Conservation (phyloP, 2,329 filamentous ascomycete genomes). For the Colletotrichum graminicola region DNA sequence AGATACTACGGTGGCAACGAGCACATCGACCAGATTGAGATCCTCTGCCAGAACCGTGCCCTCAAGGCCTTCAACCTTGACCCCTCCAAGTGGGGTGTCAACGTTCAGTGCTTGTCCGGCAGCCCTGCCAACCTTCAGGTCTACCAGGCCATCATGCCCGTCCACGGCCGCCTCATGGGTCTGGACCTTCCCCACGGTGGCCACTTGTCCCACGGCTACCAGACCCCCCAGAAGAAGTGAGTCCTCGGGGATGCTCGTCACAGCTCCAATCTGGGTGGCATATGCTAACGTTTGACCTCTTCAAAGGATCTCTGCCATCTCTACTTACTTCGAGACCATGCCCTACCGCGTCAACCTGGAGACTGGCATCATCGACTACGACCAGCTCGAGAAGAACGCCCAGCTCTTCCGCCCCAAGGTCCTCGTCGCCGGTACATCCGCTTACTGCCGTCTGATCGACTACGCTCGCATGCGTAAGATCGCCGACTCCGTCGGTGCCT, state of each 20-base stretch:
- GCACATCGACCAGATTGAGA: constrained; percentile 97
- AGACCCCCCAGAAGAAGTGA: constrained; percentile 92
- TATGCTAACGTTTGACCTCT: constrained; percentile 1
- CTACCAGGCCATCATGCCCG: constrained; percentile 96
- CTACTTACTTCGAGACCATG: constrained; percentile 99
- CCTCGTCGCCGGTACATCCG: constrained; percentile 95
- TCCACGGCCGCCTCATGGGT: constrained; percentile 97
- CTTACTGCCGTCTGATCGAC: constrained; percentile 98
- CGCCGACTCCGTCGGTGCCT: constrained; percentile 91
- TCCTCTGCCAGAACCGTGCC: constrained; percentile 93
- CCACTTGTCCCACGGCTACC: constrained; percentile 96
- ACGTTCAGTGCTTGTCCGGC: constrained; percentile 94
- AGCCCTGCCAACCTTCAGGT: constrained; percentile 97
- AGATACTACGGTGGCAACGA: constrained; percentile 99
- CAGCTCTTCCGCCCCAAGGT: constrained; percentile 95
- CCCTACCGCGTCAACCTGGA: constrained; percentile 91
- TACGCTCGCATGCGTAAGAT: constrained; percentile 97
- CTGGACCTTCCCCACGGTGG: constrained; percentile 94
- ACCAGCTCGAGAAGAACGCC: constrained; percentile 89
- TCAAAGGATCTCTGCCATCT: constrained; percentile 88
- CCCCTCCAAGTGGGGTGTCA: constrained; percentile 94
- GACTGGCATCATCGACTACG: constrained; percentile 98
- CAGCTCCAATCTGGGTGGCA: too few relatives aligned
- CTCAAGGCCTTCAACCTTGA: constrained; percentile 92
- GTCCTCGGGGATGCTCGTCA: constrained; percentile 46